Evolutionary conservation across 805 yeast species (phyloP), one percentile per base, ranked within the genome.

Genomic region (Saccharomycopsis guyanensis): DNA sequence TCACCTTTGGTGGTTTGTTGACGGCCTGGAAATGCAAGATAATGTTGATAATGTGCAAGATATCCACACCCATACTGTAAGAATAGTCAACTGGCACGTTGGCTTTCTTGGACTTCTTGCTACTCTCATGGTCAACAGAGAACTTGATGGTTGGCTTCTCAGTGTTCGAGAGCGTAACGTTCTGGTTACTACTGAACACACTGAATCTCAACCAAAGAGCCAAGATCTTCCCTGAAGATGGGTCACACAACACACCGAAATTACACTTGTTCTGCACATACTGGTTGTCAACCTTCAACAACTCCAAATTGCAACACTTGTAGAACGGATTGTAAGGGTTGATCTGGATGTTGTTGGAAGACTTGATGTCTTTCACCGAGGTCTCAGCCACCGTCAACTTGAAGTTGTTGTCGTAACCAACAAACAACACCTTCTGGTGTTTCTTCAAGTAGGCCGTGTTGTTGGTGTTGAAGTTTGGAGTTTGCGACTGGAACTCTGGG

Each of bases 51-150:
- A 51, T 41, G 38, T 51, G 54, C 25, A 49, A 46, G 33, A 51
- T 46, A 36, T 51, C 54, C n/a, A 51, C 50, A n/a, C 54, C 54
- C 54, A 51, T 51, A 39, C 45, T 48, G 29, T 51, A 51, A n/a
- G 52, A 42, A 19, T 51, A 49, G 31, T 51, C 52, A 13, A 49
- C 52, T 15, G 54, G 53, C 20, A 38, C 49, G 13, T 23, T 41
- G 3, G 48, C 42, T 37, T 44, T 48, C 19, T 42, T 43, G 22
- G 20, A 15, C 25, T 41, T 51, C 34, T 51, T 51, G 19, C 47
- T 44, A 23, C 40, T 35, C 29, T 51, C 51, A 36, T 42, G 46
- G 29, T 47, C 54, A 7, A 46, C 45, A 25, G 42, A 32, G 29
- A 51, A 48, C 32, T 45, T 48, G 27, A 51, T 49, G 3, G 52